Evolutionary conservation across 805 yeast genomes (phyloP).

Genomic region (Metschnikowia gruessii): DNA sequence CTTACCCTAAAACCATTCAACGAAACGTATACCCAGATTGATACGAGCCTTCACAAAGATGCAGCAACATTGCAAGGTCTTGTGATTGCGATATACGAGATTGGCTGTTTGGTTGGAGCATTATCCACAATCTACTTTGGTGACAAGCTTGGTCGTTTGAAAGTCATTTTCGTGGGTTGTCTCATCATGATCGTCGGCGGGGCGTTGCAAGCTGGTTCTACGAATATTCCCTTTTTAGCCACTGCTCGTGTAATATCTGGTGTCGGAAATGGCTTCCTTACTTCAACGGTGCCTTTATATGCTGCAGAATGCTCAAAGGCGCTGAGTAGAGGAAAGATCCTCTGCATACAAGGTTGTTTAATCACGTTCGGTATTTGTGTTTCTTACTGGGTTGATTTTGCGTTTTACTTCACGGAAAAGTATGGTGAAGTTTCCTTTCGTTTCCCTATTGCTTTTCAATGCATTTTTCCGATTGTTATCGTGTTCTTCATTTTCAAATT

Average conservation of each 20-base stretch:
- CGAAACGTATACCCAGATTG: conserved; percentile 20
- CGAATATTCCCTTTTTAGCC: conserved; percentile 25
- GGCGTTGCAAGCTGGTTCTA: conserved; percentile 24
- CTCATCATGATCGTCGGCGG: conserved; percentile 24
- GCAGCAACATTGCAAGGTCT: conserved; percentile 23
- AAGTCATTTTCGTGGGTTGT: conserved; percentile 22
- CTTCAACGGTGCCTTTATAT: conserved; percentile 38
- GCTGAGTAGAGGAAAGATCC: conserved; percentile 28
- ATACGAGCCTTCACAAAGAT: conserved; percentile 11
- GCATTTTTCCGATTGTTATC: conserved; percentile 21
- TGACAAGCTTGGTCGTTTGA: conserved; percentile 23
- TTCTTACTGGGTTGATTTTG: conserved; percentile 38
- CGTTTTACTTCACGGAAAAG: conserved; percentile 30
- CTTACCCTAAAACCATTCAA: conserved; percentile 22
- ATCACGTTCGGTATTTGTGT: conserved; percentile 29
- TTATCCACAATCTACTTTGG: conserved; percentile 24
- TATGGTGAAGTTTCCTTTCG: conserved; percentile 29
- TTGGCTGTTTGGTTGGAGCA: conserved; percentile 23
- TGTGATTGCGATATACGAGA: conserved; percentile 23
- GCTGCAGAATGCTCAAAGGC: conserved; percentile 36
- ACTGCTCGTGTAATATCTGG: conserved; percentile 36
- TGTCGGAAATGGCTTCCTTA: conserved; percentile 34
- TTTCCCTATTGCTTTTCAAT: conserved; percentile 34
- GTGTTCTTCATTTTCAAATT: conserved; percentile 21
- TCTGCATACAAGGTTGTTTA: conserved; percentile 32